Base-by-base conservation (phyloP, 208 protist genomes). In the Acanthamoeba rhysodes region DNA sequence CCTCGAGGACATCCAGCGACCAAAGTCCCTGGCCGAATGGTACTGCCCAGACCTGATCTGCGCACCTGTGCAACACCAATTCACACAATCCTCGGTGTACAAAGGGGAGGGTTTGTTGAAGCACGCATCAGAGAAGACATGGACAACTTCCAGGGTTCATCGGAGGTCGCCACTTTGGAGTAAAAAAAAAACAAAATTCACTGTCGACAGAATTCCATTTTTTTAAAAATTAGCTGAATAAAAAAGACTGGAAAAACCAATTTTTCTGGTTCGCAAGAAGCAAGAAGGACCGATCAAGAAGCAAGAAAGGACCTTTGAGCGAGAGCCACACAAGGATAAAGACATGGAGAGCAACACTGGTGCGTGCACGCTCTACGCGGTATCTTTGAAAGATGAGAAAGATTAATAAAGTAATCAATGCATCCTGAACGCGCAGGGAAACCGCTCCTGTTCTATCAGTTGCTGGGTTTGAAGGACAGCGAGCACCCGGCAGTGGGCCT, bases 81-180 rank as follows among this genome's bases (percentile, higher is more conserved):
- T 18, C 59, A 66, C 9, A 34, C 9, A 14, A n/a, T 37, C 16
- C 12, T n/a, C 14, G 29, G 57, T 64, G 7, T 27, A n/a, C 59
- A 37, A 18, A 78, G 70, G 70, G 64, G 62, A 34, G 64, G 37
- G 0, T 50, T 76, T 24, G 87, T 76, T 4, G 87, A 93, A n/a
- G 87, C 87, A 53, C 18, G 32, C 22, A 93, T 93, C 27, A 72
- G 87, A 9, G 59, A 93, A 74, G 32, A 45, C 20, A 93, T 93
- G 87, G 48, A 55, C 24, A 74, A 74, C 48, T 66, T 93, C 7
- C 20, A 45, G 57, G 53, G 59, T 14, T 78, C 53, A 12, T 68
- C 59, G n/a, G n/a, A n/a, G n/a, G n/a, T n/a, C 64, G 48, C 76
- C 16, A 93, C 45, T 6, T 12, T 74, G 24, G 53, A 3, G 22